Evolutionary conservation across 2,329 filamentous ascomycete genomes (phyloP).

Genomic region (Diaporthe batatas): DNA sequence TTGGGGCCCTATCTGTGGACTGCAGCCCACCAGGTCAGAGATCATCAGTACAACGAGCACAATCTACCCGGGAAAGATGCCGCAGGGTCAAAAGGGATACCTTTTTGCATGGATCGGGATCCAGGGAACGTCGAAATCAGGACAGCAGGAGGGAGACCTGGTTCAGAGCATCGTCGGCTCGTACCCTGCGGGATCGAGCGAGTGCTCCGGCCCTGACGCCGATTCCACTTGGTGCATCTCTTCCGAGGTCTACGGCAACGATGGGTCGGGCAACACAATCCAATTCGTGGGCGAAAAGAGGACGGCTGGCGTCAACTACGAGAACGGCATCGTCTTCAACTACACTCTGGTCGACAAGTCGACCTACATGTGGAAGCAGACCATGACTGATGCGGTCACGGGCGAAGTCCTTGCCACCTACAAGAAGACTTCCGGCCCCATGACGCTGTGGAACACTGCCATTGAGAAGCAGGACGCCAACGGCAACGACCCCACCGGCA

Average conservation of each 20-base stretch:
- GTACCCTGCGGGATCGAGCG: slow-evolving; percentile 45
- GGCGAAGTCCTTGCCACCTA: slow-evolving; percentile 44
- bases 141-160: slow-evolving; percentile 44
- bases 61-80: slow-evolving; percentile 47
- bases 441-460: slow-evolving; percentile 45
- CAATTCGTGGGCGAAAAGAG: slow-evolving; percentile 46
- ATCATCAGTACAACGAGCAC: slow-evolving; percentile 46
- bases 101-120: slow-evolving; percentile 48
- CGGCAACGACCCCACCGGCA: slow-evolving; percentile 37
- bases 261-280: slow-evolving; percentile 37
- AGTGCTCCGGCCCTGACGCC: slow-evolving; percentile 44
- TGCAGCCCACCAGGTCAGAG: slow-evolving; percentile 44
- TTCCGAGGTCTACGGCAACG: slow-evolving; percentile 47
- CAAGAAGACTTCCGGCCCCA: slow-evolving; percentile 45
- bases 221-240: slow-evolving; percentile 47
- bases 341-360: slow-evolving; percentile 47
- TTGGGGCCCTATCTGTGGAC: slow-evolving; percentile 46
- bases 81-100: slow-evolving; percentile 45
- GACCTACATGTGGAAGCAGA: slow-evolving; percentile 46
- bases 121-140: slow-evolving; percentile 41
- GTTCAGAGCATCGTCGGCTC: slow-evolving; percentile 44
- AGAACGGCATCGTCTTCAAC: slow-evolving; percentile 46
- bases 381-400: slow-evolving; percentile 44
- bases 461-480: slow-evolving; percentile 38
- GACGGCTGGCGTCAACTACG: slow-evolving; percentile 44